A percentile compares a stretch with the other conserved stretches of the same genome.
Evolutionary conservation across 768 basidiomycete species (phyloP).

Genomic region (Mrakia frigida): DNA sequence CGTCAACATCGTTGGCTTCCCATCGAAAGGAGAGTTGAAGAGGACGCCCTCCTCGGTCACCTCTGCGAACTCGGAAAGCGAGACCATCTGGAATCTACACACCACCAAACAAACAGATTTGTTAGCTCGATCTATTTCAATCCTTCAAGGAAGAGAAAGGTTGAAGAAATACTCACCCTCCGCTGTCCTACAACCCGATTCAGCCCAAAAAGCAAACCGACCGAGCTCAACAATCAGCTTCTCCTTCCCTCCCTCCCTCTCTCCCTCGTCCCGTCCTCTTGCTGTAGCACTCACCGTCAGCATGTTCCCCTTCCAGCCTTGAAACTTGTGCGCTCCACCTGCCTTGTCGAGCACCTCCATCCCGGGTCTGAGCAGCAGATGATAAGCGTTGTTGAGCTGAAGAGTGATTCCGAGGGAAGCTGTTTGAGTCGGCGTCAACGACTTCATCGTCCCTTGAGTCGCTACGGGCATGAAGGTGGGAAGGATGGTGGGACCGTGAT

Average conservation of each 20-base stretch:
- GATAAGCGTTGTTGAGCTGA: constrained; percentile 85
- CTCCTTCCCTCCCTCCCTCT: constrained; percentile 10
- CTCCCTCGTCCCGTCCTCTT: not conserved
- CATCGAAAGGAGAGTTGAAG: constrained; percentile 77
- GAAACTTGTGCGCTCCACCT: constrained; percentile 84
- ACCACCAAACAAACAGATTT: constrained; percentile 56
- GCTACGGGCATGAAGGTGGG: constrained; percentile 94
- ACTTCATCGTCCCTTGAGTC: constrained; percentile 79
- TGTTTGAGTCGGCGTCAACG: constrained; percentile 76
- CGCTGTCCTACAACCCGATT: constrained; percentile 54
- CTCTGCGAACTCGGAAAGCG: constrained; percentile 71
- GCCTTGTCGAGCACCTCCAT: constrained; percentile 64
- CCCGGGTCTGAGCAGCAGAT: constrained; percentile 80
- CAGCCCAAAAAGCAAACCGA: constrained; percentile 69
- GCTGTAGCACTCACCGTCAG: constrained; percentile 56
- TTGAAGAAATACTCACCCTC: constrained; percentile 13
- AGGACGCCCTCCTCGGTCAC: constrained; percentile 86
- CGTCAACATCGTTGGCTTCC: constrained; percentile 81
- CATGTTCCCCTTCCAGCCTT: constrained; percentile 80
- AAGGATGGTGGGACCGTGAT: constrained; percentile 77
- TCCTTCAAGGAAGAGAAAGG: not conserved
- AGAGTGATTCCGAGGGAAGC: constrained; percentile 62
- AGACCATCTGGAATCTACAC: constrained; percentile 58
- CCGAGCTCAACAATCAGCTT: constrained; percentile 74
- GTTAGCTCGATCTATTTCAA: not conserved